Conservation (phyloP, 2,329 filamentous ascomycete genomes). For the Botrytis byssoidea region DNA sequence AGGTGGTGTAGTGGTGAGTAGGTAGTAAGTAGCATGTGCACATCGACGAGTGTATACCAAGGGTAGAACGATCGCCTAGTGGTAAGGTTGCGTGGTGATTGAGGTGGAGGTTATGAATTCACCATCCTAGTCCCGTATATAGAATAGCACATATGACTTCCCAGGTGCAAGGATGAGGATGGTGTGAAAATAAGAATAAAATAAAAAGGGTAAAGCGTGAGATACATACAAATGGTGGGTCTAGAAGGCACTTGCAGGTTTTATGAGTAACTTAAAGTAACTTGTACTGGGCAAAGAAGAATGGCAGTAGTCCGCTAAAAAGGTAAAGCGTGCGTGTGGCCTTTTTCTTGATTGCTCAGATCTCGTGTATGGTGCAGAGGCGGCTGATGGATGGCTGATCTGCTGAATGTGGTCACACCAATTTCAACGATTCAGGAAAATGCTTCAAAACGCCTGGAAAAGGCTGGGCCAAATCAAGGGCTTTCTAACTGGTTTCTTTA, state of each 20-base stretch:
- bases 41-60: slow-evolving; percentile 11
- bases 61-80: slow-evolving; percentile 15
- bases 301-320: slow-evolving; percentile 20
- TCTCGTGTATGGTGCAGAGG: slow-evolving; percentile 23
- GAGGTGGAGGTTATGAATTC: slow-evolving; percentile 14
- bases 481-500: not conserved
- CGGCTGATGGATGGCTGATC: slow-evolving; percentile 33
- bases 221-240: slow-evolving; percentile 24
- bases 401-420: slow-evolving; percentile 31
- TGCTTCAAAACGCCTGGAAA: slow-evolving; percentile 22
- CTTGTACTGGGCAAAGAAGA: slow-evolving; percentile 9
- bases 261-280: slow-evolving; percentile 16
- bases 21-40: slow-evolving; percentile 26
- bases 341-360: slow-evolving; percentile 26
- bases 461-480: slow-evolving; percentile 20
- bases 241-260: slow-evolving; percentile 10
- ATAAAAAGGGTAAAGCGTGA: slow-evolving; percentile 25
- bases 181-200: slow-evolving; percentile 22
- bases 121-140: slow-evolving; percentile 7
- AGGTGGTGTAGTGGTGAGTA: slow-evolving; percentile 18
- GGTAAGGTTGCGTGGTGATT: slow-evolving; percentile 26
- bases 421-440: slow-evolving; percentile 25
- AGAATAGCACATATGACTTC: slow-evolving; percentile 32
- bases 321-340: slow-evolving; percentile 22
- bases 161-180: slow-evolving; percentile 32